phyloP scores from a whole-genome alignment of 2,329 filamentous ascomycete species.

The Aspergillus luchuensis region DNA sequence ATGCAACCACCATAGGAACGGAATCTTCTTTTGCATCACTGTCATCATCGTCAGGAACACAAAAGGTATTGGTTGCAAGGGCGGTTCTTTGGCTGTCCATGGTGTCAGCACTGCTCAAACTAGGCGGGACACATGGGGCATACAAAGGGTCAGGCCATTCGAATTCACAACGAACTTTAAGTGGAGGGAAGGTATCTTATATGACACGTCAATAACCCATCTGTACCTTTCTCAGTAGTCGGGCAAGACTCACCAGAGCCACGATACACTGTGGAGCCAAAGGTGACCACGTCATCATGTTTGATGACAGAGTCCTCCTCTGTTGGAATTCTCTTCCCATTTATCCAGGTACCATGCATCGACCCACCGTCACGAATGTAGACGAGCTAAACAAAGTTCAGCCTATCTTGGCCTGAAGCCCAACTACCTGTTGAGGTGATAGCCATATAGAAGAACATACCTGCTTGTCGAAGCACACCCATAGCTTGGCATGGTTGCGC shows the following conservation, averaged over 20 bases:
- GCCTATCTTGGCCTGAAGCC: background rate
- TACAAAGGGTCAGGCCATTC: constrained; percentile 32
- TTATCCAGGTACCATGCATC: constrained; percentile 64
- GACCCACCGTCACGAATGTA: constrained; percentile 59
- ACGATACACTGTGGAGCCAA: constrained; percentile 55
- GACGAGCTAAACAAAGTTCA: constrained; percentile 36
- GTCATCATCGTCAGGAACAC: constrained; percentile 45
- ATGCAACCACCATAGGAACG: constrained; percentile 2
- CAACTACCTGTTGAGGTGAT: background rate
- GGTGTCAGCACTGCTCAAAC: constrained; percentile 12
- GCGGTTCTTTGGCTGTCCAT: constrained; percentile 11
- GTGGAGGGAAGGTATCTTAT: constrained; percentile 38
- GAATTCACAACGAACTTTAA: constrained; percentile 34
- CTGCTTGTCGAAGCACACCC: constrained; percentile 28
- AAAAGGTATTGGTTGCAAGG: constrained; percentile 40
- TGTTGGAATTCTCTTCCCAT: constrained; percentile 47
- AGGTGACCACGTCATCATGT: constrained; percentile 41
- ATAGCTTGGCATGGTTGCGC: constrained; percentile 46
- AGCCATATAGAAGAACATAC: constrained; percentile 20
- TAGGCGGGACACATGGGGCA: background rate
- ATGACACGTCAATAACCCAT: constrained; percentile 15
- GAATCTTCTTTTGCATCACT: constrained; percentile 28
- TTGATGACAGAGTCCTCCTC: constrained; percentile 43
- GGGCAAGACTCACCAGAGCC: constrained; percentile 41
- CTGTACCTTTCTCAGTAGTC: background rate